Conservation (phyloP, 148 eudicot species). For the Rhododendron kiyosumense region DNA sequence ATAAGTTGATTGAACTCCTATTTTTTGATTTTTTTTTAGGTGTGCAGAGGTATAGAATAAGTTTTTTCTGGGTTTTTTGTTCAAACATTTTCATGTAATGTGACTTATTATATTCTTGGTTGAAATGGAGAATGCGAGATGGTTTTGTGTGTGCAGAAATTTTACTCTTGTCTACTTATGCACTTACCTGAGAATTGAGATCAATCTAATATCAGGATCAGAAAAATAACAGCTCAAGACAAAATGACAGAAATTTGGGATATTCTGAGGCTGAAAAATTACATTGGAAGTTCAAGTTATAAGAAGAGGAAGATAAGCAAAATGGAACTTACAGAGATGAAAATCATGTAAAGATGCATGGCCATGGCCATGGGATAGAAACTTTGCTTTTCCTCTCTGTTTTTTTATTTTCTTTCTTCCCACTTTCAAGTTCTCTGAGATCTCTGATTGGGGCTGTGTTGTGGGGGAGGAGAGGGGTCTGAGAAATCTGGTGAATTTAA, state of each 20-base stretch:
- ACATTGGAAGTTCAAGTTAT: background rate
- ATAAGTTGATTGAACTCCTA: conserved; percentile 44
- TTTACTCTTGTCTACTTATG: conserved; percentile 16
- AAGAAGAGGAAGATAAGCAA: background rate
- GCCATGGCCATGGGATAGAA: conserved; percentile 4
- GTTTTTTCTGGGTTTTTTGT: conserved; percentile 23
- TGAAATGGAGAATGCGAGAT: conserved; percentile 34
- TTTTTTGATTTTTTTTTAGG: conserved; percentile 19
- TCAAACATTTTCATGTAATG: conserved; percentile 43
- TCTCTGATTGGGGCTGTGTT: conserved; percentile 15
- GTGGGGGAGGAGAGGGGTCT: conserved; percentile 40
- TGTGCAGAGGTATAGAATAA: conserved; percentile 53
- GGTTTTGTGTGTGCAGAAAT: conserved; percentile 13
- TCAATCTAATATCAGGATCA: background rate
- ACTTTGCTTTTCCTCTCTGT: background rate
- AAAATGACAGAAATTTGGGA: background rate
- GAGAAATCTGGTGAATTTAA: conserved; percentile 30
- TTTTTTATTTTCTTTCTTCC: background rate
- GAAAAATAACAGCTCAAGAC: background rate
- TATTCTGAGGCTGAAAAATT: background rate
- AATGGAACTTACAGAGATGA: conserved; percentile 9
- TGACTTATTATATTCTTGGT: conserved; percentile 15
- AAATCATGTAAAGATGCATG: background rate
- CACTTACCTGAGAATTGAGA: background rate
- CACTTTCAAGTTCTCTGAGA: conserved; percentile 2